Evolutionary conservation across 2,329 filamentous ascomycete genomes (phyloP).

Genomic region (Sphaerulina populicola): DNA sequence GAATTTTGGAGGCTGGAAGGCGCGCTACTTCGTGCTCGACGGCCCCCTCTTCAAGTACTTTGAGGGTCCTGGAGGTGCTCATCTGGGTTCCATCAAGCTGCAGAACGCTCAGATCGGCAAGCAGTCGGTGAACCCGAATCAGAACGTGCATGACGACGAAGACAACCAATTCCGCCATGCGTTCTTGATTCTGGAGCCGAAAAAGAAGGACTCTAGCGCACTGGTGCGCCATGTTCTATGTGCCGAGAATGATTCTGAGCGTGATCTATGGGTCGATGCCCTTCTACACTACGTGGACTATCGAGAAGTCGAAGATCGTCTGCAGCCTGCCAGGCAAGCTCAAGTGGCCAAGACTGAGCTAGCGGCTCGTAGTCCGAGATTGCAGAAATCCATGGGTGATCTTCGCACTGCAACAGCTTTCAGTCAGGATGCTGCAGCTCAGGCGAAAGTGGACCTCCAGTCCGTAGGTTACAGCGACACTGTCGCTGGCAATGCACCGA

Average conservation of each 20-base stretch:
- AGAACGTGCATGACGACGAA: slow-evolving; percentile 55
- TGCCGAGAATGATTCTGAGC: slow-evolving; percentile 85
- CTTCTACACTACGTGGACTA: slow-evolving; percentile 83
- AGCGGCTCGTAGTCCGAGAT: slow-evolving; percentile 27
- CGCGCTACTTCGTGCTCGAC: slow-evolving; percentile 62
- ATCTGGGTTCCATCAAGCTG: slow-evolving; percentile 88
- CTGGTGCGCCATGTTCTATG: slow-evolving; percentile 90
- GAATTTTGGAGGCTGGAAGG: slow-evolving; percentile 99
- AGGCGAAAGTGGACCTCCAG: slow-evolving; percentile 22
- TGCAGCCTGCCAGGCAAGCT: slow-evolving; percentile 17
- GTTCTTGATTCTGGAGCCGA: slow-evolving; percentile 88
- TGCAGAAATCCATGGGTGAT: slow-evolving; percentile 35
- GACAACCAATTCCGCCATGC: slow-evolving; percentile 96
- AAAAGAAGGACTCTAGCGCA: slow-evolving; percentile 85
- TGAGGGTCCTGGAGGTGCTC: slow-evolving; percentile 79
- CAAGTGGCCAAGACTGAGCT: slow-evolving; percentile 24
- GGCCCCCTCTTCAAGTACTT: slow-evolving; percentile 76
- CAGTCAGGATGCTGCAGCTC: not conserved
- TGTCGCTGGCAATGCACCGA: slow-evolving; percentile 49
- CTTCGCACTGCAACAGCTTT: slow-evolving; percentile 22
- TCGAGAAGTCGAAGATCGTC: slow-evolving; percentile 49
- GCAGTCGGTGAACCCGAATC: slow-evolving; percentile 63
- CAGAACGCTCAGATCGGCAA: slow-evolving; percentile 88
- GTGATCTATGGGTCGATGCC: slow-evolving; percentile 88
- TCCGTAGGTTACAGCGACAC: slow-evolving; percentile 50